Conservation (phyloP, 2,329 filamentous ascomycete species). For the Fusarium humuli region DNA sequence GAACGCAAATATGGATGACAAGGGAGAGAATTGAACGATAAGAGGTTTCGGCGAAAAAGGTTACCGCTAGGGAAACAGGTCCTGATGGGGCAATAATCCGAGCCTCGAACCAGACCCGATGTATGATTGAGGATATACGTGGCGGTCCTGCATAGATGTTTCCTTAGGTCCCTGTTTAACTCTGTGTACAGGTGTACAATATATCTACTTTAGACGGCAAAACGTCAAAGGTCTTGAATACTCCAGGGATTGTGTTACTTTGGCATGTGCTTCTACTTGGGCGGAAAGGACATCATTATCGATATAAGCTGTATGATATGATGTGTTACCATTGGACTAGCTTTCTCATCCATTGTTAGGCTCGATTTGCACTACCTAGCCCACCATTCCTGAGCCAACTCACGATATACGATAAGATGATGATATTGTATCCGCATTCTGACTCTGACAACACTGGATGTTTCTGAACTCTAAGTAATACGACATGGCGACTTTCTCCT, state of each 20-base stretch:
- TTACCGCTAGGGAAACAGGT: conserved; percentile 40
- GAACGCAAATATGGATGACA: conserved; percentile 44
- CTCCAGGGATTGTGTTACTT: conserved; percentile 24
- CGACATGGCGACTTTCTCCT: neutral
- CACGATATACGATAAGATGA: neutral
- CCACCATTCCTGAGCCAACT: neutral
- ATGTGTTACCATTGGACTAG: conserved; percentile 1
- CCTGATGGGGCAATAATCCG: conserved; percentile 46
- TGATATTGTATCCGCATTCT: neutral
- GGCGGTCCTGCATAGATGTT: conserved; percentile 63
- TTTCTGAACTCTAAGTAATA: neutral
- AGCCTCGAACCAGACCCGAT: conserved; percentile 50
- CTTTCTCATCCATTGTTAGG: neutral
- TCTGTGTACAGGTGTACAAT: conserved; percentile 67
- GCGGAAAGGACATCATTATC: neutral
- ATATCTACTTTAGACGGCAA: conserved; percentile 61
- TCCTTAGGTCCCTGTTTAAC: conserved; percentile 58
- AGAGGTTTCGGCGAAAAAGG: conserved; percentile 43
- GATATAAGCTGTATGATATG: conserved; percentile 4
- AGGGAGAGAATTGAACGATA: conserved; percentile 45
- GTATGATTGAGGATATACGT: conserved; percentile 56
- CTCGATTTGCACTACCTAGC: neutral
- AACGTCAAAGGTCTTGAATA: conserved; percentile 37
- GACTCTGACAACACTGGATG: neutral
- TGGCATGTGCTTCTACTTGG: conserved; percentile 4